phyloP scores from a whole-genome alignment of 805 yeast genomes.

The Komagataella ulmi region DNA sequence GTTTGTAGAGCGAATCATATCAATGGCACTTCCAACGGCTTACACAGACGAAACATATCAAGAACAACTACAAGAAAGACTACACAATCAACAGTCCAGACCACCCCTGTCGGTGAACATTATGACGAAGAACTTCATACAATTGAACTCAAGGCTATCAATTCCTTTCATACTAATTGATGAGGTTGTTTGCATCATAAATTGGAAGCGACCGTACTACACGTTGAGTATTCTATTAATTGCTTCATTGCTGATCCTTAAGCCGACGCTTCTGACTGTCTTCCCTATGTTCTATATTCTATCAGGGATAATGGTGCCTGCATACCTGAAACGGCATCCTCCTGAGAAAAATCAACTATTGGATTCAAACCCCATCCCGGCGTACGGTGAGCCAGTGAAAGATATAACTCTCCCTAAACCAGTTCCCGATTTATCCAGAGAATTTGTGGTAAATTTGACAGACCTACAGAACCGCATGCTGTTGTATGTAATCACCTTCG shows the following conservation, averaged over 20 bases:
- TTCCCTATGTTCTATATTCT: constrained; percentile 44
- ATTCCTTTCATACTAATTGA: constrained; percentile 51
- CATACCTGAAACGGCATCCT: constrained; percentile 46
- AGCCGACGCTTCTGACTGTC: constrained; percentile 41
- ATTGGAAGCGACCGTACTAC: constrained; percentile 51
- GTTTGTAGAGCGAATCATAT: constrained; percentile 54
- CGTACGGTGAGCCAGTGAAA: constrained; percentile 36
- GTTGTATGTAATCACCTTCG: constrained; percentile 49
- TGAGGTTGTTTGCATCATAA: constrained; percentile 34
- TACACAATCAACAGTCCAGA: constrained; percentile 45
- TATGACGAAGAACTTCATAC: constrained; percentile 57
- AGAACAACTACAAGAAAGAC: constrained; percentile 32
- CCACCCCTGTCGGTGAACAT: constrained; percentile 59
- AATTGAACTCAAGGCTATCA: constrained; percentile 48
- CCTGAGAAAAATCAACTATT: constrained; percentile 30
- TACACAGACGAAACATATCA: constrained; percentile 29
- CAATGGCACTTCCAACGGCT: constrained; percentile 60
- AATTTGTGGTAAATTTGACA: constrained; percentile 64
- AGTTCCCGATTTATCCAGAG: constrained; percentile 66
- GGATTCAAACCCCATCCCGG: constrained; percentile 26
- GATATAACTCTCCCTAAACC: constrained; percentile 48
- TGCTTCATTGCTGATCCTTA: constrained; percentile 30
- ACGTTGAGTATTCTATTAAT: constrained; percentile 42
- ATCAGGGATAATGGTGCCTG: constrained; percentile 51
- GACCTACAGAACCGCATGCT: constrained; percentile 77